Evolutionary conservation across 1,284 basidiomycete genomes (phyloP), one percentile per base, ranked within the genome.

Genomic region (Ustilago xerochloae): DNA sequence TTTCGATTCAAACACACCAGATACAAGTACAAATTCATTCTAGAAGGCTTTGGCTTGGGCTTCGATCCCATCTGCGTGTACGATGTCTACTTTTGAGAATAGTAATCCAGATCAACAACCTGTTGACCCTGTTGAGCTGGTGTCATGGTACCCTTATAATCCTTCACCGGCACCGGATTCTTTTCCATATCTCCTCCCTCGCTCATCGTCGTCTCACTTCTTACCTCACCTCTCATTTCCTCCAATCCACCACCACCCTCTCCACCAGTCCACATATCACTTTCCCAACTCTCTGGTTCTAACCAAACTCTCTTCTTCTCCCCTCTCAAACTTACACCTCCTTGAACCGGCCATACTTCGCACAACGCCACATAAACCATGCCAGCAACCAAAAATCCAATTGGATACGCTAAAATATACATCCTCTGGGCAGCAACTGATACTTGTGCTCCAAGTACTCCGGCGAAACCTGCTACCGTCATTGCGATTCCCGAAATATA

Each of bases 401-500:
- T 65, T 15, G 81, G 80, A 67, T 81, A 85, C 13, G 83, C 84
- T 18, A 86, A 77, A 32, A 83, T 84, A 68, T 84, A 85, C 39
- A 84, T 75, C 36, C 82, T 66, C 10, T 69, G 58, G 9, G 80
- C 80, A 0, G 81, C 80, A 0, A 59, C 26, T 10, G 78, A 58
- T 13, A 85, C 78, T 1, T 65, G 57, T 28, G 81, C 78, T 0
- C 79, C 81, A 8, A 78, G 36, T 10, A 72, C 76, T 6, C 72
- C 90, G 88, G 9, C 89, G 88, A 80, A 91, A 90, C 87, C 92
- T 24, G 92, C 90, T 9, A 92, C 90, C 80, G 93, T 93, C 85
- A 93, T 91, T 20, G 91, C 87, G 71, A 94, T 92, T 18, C 93
- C 92, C 16, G 89, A 84, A 54, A 92, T 87, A 83, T 93, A 91